These are phyloP conservation scores for Rubia tinctorum DNA, from an alignment of 305 asterid genomes.

Conservation along the genomic window DNA sequence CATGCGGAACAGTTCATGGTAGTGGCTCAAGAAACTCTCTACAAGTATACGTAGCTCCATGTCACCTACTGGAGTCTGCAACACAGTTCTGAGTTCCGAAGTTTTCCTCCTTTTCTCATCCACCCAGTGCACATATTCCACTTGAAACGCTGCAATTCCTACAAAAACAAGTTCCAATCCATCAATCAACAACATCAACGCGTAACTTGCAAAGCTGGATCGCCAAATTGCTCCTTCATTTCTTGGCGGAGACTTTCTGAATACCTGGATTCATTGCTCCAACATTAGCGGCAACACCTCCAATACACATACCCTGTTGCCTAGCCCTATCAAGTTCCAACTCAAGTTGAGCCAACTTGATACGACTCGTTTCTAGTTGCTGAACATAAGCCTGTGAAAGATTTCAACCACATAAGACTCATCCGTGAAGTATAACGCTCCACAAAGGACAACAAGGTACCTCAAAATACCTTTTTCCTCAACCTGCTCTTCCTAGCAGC, in stretches of 20 bases:
- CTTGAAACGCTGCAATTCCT: slow-evolving; percentile 81
- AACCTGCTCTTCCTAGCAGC: slow-evolving; percentile 93
- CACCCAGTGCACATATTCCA: slow-evolving; percentile 73
- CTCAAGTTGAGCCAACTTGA: slow-evolving; percentile 91
- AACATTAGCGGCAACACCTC: slow-evolving; percentile 44
- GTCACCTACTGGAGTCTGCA: slow-evolving; percentile 54
- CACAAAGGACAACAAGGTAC: neutral
- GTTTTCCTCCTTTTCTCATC: slow-evolving; percentile 68
- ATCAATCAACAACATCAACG: neutral
- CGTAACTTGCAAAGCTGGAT: too few species aligned
- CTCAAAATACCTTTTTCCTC: slow-evolving; percentile 66
- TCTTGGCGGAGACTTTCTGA: too few species aligned
- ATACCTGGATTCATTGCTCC: slow-evolving; percentile 56
- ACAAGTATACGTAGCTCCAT: slow-evolving; percentile 52
- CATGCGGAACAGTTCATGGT: slow-evolving; percentile 67
- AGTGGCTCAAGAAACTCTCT: slow-evolving; percentile 55
- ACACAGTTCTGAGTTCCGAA: slow-evolving; percentile 47
- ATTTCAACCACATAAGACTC: neutral
- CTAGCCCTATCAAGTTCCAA: slow-evolving; percentile 71
- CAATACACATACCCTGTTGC: slow-evolving; percentile 67
- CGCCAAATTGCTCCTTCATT: too few species aligned
- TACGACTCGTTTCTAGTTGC: slow-evolving; percentile 77
- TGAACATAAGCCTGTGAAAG: slow-evolving; percentile 76
- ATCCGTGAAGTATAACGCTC: neutral
- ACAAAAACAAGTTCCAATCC: neutral